Percentiles rank a stretch among this genome's conserved stretches.
phyloP scores from a whole-genome alignment of 106 monocot species.

The Iris macrosiphon region DNA sequence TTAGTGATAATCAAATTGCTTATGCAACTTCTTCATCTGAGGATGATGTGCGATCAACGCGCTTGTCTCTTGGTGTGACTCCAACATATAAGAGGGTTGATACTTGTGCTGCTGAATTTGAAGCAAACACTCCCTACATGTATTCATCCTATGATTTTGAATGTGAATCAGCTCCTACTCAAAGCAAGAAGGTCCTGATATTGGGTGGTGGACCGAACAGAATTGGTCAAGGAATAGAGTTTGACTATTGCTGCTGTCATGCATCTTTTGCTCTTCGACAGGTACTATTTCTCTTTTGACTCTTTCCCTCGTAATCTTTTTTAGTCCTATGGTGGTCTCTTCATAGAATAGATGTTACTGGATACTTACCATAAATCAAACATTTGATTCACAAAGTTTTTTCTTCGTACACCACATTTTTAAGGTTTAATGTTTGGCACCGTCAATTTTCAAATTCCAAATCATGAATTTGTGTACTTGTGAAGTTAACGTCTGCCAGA shows the following conservation, averaged over 20 bases:
- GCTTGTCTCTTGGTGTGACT: conserved; percentile 53
- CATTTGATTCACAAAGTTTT: too few species aligned
- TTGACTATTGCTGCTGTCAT: conserved; percentile 99
- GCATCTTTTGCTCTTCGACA: conserved; percentile 92
- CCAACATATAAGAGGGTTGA: conserved; percentile 96
- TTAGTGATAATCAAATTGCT: conserved; percentile 89
- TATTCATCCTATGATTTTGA: conserved; percentile 96
- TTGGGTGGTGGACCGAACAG: conserved; percentile 97
- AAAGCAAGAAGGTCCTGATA: conserved; percentile 78
- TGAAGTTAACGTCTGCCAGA: too few species aligned
- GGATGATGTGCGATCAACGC: conserved; percentile 51
- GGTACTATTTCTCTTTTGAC: too few species aligned
- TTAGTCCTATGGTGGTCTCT: too few species aligned
- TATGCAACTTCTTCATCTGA: conserved; percentile 70
- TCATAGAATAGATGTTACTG: too few species aligned
- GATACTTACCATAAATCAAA: too few species aligned
- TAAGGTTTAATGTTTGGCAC: too few species aligned
- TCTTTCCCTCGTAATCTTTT: too few species aligned
- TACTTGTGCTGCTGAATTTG: conserved; percentile 98
- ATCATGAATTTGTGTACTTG: too few species aligned
- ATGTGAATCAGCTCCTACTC: conserved; percentile 84
- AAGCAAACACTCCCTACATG: conserved; percentile 98
- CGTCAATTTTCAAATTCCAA: too few species aligned
- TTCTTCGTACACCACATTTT: too few species aligned
- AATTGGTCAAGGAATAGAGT: conserved; percentile 98